phyloP scores from a whole-genome alignment of 768 basidiomycete genomes.

The Serendipita sp. region DNA sequence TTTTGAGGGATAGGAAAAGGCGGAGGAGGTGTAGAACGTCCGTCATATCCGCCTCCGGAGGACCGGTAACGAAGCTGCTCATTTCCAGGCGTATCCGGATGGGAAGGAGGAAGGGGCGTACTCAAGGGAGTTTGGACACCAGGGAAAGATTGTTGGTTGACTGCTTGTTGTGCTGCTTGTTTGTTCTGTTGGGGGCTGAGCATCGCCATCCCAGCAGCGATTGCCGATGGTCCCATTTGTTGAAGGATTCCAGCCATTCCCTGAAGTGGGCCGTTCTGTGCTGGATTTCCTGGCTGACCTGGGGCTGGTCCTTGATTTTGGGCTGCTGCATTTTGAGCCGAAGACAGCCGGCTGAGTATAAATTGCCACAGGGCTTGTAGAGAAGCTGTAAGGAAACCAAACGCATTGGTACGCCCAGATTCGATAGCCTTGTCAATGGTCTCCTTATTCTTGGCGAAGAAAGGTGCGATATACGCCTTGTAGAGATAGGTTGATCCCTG shows the following conservation, averaged over 20 bases:
- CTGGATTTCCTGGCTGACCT: background rate
- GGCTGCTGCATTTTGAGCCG: conserved; percentile 18
- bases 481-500: conserved; percentile 59
- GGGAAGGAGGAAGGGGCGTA: background rate
- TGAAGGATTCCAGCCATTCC: background rate
- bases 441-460: conserved; percentile 39
- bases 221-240: background rate
- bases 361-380: conserved; percentile 33
- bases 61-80: conserved; percentile 1
- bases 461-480: conserved; percentile 42
- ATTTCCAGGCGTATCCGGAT: background rate
- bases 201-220: background rate
- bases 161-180: background rate
- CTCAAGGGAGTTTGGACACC: background rate
- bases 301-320: conserved; percentile 5
- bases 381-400: conserved; percentile 41
- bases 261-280: background rate
- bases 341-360: conserved; percentile 29
- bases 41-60: background rate
- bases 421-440: conserved; percentile 43
- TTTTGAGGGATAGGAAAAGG: background rate
- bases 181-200: background rate
- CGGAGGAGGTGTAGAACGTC: background rate
- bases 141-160: background rate
- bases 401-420: conserved; percentile 34